Evolutionary conservation across 2,329 filamentous ascomycete genomes (phyloP).

Genomic region (Trichoderma breve): DNA sequence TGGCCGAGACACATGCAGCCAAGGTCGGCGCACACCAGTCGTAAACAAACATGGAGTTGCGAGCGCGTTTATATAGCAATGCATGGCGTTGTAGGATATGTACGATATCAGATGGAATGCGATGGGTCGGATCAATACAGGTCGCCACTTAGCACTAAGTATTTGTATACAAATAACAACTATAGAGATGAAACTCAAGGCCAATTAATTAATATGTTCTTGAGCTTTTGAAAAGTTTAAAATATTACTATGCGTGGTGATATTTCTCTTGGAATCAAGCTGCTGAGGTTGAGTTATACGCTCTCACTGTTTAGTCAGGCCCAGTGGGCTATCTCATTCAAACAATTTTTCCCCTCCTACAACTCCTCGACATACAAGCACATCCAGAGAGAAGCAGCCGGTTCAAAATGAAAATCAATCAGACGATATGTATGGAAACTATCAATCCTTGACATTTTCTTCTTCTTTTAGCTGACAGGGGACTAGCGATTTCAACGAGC

Average conservation of each 20-base stretch:
- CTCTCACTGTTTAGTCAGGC: not conserved
- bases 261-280: not conserved
- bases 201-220: not conserved
- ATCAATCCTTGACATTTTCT: not conserved
- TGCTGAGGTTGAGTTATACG: not conserved
- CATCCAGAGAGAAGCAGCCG: not conserved
- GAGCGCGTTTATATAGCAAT: not conserved
- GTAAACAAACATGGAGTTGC: not conserved
- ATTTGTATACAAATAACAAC: not conserved
- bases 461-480: not conserved
- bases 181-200: not conserved
- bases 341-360: not conserved
- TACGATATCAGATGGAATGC: not conserved
- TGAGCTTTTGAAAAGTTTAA: not conserved
- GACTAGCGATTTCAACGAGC: constrained; percentile 64
- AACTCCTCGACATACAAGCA: not conserved
- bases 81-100: not conserved
- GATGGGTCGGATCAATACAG: not conserved
- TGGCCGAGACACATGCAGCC: constrained; percentile 24
- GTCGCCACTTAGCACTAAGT: not conserved
- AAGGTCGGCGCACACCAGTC: not conserved
- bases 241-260: not conserved
- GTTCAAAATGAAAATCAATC: constrained; percentile 45
- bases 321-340: not conserved
- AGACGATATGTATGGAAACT: constrained; percentile 39